Conservation (phyloP, 75 land plant species). For the Selaginella tamariscina region DNA sequence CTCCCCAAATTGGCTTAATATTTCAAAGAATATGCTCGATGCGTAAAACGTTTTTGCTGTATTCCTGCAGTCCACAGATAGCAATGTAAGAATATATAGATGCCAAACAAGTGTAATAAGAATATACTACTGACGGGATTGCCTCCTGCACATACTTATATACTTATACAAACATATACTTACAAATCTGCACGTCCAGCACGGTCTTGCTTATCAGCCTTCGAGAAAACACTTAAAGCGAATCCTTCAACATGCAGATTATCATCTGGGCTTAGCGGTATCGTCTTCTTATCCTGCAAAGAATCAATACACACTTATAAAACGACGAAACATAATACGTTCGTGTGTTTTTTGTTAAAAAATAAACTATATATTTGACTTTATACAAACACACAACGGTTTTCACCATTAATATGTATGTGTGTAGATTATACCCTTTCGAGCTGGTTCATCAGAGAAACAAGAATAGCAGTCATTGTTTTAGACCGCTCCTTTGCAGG, state of each 20-base stretch:
- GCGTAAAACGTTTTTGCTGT: constrained; percentile 98
- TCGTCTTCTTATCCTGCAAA: constrained; percentile 78
- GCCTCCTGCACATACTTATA: background rate
- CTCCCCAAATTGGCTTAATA: constrained; percentile 83
- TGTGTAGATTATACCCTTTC: constrained; percentile 98
- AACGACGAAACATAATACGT: background rate
- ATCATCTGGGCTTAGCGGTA: constrained; percentile 75
- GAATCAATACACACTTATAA: background rate
- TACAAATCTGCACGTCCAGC: constrained; percentile 97
- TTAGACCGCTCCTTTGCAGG: constrained; percentile 67
- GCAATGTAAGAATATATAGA: background rate
- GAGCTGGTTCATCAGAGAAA: constrained; percentile 88
- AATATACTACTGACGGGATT: background rate
- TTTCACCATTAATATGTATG: too few species aligned
- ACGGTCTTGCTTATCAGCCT: constrained; percentile 96
- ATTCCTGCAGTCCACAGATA: constrained; percentile 33
- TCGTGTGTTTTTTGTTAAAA: too few species aligned
- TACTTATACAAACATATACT: constrained; percentile 8
- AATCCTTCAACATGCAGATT: constrained; percentile 80
- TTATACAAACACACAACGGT: too few species aligned
- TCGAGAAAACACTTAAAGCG: constrained; percentile 78
- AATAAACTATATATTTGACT: too few species aligned
- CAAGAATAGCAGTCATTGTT: constrained; percentile 59
- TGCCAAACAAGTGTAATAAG: background rate
- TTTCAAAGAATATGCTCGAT: constrained; percentile 91